Percentiles rank a stretch among this genome's conserved stretches.
Conservation (phyloP, 2,329 filamentous ascomycete genomes). For the Fusarium sp. region DNA sequence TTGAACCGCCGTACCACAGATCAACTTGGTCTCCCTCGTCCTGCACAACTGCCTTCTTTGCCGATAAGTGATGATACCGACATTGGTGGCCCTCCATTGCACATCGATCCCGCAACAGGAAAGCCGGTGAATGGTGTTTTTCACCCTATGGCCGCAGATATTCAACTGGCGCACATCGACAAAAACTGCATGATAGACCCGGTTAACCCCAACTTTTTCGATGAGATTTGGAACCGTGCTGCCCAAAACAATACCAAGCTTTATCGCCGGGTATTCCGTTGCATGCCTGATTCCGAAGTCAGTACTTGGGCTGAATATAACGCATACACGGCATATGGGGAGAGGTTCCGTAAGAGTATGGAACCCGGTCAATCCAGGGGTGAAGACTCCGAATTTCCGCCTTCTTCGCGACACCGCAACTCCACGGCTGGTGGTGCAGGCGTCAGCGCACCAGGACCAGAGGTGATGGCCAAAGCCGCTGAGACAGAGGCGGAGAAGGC, state of each 20-base stretch:
- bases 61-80: conserved; percentile 82
- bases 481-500: conserved; percentile 53
- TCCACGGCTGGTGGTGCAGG: conserved; percentile 55
- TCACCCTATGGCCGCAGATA: conserved; percentile 72
- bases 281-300: conserved; percentile 96
- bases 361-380: conserved; percentile 63
- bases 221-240: conserved; percentile 87
- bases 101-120: conserved; percentile 63
- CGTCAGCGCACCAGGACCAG: conserved; percentile 58
- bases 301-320: conserved; percentile 94
- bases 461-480: conserved; percentile 53
- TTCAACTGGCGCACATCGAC: conserved; percentile 79
- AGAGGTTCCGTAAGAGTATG: conserved; percentile 79
- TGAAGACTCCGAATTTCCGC: conserved; percentile 64
- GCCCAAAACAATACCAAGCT: conserved; percentile 96
- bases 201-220: conserved; percentile 81
- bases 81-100: conserved; percentile 79
- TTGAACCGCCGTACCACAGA: conserved; percentile 71
- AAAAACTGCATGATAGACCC: conserved; percentile 97
- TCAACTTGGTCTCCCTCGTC: conserved; percentile 74
- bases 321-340: conserved; percentile 81
- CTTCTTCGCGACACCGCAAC: conserved; percentile 50
- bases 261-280: conserved; percentile 92
- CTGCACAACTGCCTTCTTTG: conserved; percentile 77
- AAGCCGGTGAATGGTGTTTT: conserved; percentile 59